Conservation (phyloP, 2,329 filamentous ascomycete species). For the Metarhizium anisopliae region DNA sequence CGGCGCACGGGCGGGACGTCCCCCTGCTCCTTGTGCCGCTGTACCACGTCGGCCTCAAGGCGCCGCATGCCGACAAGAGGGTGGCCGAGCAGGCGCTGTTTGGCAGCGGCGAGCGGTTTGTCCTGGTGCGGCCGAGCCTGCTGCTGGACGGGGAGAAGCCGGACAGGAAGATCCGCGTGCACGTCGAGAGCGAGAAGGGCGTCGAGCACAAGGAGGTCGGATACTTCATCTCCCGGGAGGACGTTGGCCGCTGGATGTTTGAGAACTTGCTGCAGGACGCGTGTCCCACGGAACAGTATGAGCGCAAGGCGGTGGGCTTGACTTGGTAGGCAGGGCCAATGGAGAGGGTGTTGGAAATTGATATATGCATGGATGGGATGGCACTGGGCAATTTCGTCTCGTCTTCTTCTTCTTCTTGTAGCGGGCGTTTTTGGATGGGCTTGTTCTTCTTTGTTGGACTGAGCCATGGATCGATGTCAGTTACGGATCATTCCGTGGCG, state of each 20-base stretch:
- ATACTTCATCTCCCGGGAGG: conserved; percentile 30
- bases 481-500: too few relatives aligned
- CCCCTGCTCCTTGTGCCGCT: conserved; percentile 33
- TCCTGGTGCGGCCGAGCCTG: conserved; percentile 29
- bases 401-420: not conserved
- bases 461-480: too few relatives aligned
- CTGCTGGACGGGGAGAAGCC: conserved; percentile 18
- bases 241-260: conserved; percentile 33
- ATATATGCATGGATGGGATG: conserved; percentile 12
- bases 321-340: conserved; percentile 15
- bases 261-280: conserved; percentile 22
- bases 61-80: conserved; percentile 39
- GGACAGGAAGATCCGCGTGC: conserved; percentile 16
- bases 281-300: conserved; percentile 9
- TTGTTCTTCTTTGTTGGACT: too few relatives aligned
- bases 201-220: conserved; percentile 28
- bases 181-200: conserved; percentile 23
- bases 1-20: conserved; percentile 14
- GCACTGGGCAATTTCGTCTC: not conserved
- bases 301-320: conserved; percentile 20
- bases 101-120: conserved; percentile 22
- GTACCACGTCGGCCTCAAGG: conserved; percentile 30
- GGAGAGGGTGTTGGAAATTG: too few relatives aligned
- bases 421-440: too few relatives aligned
- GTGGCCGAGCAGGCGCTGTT: conserved; percentile 31